Conservation (phyloP, 2,329 filamentous ascomycete species). For the Apiospora phragmitis region DNA sequence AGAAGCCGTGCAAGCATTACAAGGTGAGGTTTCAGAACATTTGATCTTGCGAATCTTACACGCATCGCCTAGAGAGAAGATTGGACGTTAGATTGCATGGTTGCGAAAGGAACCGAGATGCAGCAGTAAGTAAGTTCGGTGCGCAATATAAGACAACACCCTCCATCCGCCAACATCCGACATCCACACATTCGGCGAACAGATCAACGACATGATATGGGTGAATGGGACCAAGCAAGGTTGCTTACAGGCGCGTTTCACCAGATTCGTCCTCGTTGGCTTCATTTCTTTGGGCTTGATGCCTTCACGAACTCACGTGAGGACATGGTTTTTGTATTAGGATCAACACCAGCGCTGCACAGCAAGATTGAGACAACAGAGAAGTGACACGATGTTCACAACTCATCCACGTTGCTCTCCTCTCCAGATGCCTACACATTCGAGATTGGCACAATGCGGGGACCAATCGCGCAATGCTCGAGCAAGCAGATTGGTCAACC, state of each 20-base stretch:
- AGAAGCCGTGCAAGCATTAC: slow-evolving; percentile 43
- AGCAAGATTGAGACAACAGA: neutral
- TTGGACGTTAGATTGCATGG: neutral
- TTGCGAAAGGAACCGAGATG: neutral
- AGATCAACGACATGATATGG: neutral
- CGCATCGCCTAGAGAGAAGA: slow-evolving; percentile 37
- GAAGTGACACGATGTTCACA: neutral
- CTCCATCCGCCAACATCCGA: neutral
- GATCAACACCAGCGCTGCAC: neutral
- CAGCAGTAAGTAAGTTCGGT: neutral
- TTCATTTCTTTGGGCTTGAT: slow-evolving; percentile 11
- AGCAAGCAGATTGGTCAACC: slow-evolving; percentile 1
- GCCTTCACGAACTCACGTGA: slow-evolving; percentile 1
- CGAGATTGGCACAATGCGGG: neutral
- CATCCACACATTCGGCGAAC: neutral
- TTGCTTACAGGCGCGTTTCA: slow-evolving; percentile 16
- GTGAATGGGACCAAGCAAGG: neutral
- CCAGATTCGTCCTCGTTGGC: slow-evolving; percentile 14
- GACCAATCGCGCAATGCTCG: neutral
- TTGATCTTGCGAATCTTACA: slow-evolving; percentile 55
- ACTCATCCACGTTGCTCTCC: neutral
- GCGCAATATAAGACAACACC: neutral
- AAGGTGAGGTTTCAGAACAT: slow-evolving; percentile 49
- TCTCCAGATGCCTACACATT: neutral
- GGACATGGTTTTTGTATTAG: neutral